These are phyloP conservation scores for Zygotorulaspora chibaensis DNA, from an alignment of 805 yeast genomes.

Conservation along the genomic window DNA sequence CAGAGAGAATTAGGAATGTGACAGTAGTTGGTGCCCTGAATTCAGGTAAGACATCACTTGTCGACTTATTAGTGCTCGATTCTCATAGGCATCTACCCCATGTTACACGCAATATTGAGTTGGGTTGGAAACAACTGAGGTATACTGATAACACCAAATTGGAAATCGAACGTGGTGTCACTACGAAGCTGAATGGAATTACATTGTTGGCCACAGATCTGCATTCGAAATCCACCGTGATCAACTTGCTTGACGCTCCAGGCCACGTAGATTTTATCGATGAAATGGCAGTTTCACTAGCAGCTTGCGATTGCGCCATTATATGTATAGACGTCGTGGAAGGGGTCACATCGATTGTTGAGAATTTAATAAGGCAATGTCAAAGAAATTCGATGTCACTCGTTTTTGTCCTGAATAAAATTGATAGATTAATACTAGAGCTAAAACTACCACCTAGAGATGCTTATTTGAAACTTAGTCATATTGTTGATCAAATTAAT, in stretches of 20 bases:
- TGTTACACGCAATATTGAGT: constrained; percentile 28
- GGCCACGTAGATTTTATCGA: constrained; percentile 86
- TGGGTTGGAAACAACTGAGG: constrained; percentile 45
- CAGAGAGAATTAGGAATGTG: constrained; percentile 67
- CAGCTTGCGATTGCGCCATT: constrained; percentile 60
- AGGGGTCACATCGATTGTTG: constrained; percentile 64
- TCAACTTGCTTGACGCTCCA: constrained; percentile 79
- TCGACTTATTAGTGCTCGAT: constrained; percentile 62
- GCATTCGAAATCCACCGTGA: constrained; percentile 48
- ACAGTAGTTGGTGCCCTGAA: constrained; percentile 77
- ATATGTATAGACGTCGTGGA: constrained; percentile 82
- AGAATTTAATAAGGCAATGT: constrained; percentile 49
- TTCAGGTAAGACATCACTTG: constrained; percentile 79
- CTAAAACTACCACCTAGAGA: constrained; percentile 69
- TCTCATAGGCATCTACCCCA: constrained; percentile 49
- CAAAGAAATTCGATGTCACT: constrained; percentile 49
- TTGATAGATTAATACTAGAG: constrained; percentile 83
- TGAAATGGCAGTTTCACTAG: constrained; percentile 57
- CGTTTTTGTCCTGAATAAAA: constrained; percentile 64
- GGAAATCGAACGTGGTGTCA: constrained; percentile 66
- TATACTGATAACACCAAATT: constrained; percentile 69
- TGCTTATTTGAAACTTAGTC: constrained; percentile 62
- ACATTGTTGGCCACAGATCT: constrained; percentile 55
- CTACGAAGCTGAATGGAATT: constrained; percentile 60
- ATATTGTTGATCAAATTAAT: constrained; percentile 63